Base-by-base conservation (phyloP, 2,329 filamentous ascomycete species). In the Cordyceps cicadae region DNA sequence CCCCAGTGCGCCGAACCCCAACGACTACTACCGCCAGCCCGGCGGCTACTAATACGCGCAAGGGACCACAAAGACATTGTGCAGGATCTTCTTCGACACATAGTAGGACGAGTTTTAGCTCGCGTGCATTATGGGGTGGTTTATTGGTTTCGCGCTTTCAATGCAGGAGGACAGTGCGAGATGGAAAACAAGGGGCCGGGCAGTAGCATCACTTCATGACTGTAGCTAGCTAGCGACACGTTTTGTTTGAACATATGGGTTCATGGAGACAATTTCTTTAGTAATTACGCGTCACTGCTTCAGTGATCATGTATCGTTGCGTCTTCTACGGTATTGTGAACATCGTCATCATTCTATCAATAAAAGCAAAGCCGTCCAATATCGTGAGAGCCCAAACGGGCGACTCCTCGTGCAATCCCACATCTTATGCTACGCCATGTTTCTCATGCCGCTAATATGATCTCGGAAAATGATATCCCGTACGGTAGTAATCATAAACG, bases 1-100 rank as follows among this genome's bases (percentile, higher is more conserved):
- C 11, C 77, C 78, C 2, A 81, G 77, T 62, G 80, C 78, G 5
- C 80, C 81, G 4, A 77, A 76, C 54, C 80, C 81, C 5, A 77
- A 76, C 54, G 83, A 84, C 68, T 86, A 82, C 66, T 86, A 86
- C 67, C 74, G 81, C 54, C 77, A 80, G 65, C 69, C 68, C 2
- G 72, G 71, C 8, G 71, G 71, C 45, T 75, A 74, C 51, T 71
- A 65, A 60, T 71, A 65, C 59, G 19, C 14, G 21, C 3, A 21
- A 15, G 19, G 34, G 32, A 4, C 15, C 12, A 5, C 17, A 50
- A n/a, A n/a, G n/a, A 49, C 5, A 52, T 1, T 1, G 11, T 37
- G 48, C 4, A 21, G 5, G 29, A 21, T 15, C 19, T 15, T 48
- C 24, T 14, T 26, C 49, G 15, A 50, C 9, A 9, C 7, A 41